Base-by-base conservation (phyloP, 2,329 filamentous ascomycete genomes). In the Tolypocladium paradoxum region DNA sequence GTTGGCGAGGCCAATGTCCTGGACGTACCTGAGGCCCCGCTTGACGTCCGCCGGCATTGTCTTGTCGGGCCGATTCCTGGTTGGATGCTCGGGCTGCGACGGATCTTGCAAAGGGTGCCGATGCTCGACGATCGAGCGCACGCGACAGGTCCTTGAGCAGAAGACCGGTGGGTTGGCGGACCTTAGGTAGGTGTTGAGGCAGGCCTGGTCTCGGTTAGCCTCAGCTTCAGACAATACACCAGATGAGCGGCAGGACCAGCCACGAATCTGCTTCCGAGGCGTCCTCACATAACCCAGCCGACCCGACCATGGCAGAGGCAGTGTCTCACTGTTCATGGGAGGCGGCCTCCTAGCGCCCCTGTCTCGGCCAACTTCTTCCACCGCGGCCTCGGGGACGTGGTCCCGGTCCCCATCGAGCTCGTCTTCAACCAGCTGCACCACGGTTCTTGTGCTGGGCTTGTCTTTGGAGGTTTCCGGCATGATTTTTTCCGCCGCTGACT, bases 281-380 rank as follows among this genome's bases (percentile, higher is more conserved):
- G 51, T 52, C 55, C 84, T 73, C 68, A 92, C 90, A 77, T 95
- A 96, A 54, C 91, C 91, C 56, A 96, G 67, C 31, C 91, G 80
- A 1, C 92, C 92, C 70, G 85, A 90, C 91, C 91, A 96, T 0
- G 91, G 92, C 24, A 96, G 68, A 27, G 92, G 92, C 22, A 96
- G 75, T 62, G 85, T 88, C 58, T 81, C 81, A 64, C 90, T 96
- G 63, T 96, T 87, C 18, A 95, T 83, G 0, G 90, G 82, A 7
- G 90, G 89, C 14, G 85, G 79, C 53, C 89, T 76, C 49, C 60
- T 66, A 3, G 73, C 70, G 1, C 69, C 71, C n/a, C 71, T 65
- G 12, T 73, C 68, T 0, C 60, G 54, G 1, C 51, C 50, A 0
- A 67, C 65, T 0, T 62, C 62, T 16, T 55, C 55, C 20, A 57